A percentile compares a stretch with the other conserved stretches of the same genome.
phyloP scores from a whole-genome alignment of 257 asterid species.

The Euphrasia confusa region DNA sequence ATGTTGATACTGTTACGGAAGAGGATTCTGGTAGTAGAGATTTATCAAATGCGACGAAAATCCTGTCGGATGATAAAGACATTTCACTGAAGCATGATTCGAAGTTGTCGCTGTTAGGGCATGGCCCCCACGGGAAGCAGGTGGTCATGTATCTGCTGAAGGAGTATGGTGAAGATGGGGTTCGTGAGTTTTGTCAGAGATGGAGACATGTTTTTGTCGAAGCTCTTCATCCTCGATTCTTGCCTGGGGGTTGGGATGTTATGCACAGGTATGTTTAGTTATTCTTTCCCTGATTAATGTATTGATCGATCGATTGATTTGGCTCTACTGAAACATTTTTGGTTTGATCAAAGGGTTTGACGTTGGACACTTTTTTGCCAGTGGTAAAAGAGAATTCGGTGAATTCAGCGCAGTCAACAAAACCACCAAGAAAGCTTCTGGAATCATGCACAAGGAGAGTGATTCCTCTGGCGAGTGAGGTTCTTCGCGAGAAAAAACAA shows the following conservation, averaged over 20 bases:
- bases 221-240: constrained; percentile 84
- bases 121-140: constrained; percentile 94
- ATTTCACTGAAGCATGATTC: constrained; percentile 36
- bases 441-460: constrained; percentile 19
- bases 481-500: too few species aligned
- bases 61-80: constrained; percentile 25
- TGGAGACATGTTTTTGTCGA: constrained; percentile 91
- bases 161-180: constrained; percentile 78
- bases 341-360: constrained; percentile 48
- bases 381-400: constrained; percentile 93
- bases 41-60: constrained; percentile 19
- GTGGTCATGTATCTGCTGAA: constrained; percentile 56
- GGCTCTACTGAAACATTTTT: constrained; percentile 23
- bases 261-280: constrained; percentile 65
- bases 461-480: too few species aligned
- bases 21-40: constrained; percentile 15
- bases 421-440: constrained; percentile 35
- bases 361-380: constrained; percentile 50
- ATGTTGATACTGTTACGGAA: constrained; percentile 19
- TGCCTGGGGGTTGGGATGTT: constrained; percentile 97
- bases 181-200: constrained; percentile 78
- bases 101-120: constrained; percentile 75
- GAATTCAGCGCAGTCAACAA: constrained; percentile 82
- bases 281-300: background rate
- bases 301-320: background rate